Conservation (phyloP, 2,329 filamentous ascomycete genomes). For the Apiospora hydei region DNA sequence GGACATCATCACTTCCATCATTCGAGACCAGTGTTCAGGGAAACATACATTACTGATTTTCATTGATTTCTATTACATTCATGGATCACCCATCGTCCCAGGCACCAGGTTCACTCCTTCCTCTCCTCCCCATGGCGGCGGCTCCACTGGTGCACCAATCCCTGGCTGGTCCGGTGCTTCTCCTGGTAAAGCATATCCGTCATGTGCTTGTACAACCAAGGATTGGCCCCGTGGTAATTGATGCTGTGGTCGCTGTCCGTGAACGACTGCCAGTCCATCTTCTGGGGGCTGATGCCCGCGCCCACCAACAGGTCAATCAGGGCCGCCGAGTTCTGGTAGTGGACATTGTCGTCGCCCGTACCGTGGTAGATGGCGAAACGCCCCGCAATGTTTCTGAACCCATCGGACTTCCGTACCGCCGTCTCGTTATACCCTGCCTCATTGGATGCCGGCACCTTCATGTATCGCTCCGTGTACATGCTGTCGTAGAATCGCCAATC, state of each 20-base stretch:
- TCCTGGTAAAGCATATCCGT: slow-evolving; percentile 67
- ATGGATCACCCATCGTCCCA: background rate
- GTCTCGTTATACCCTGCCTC: slow-evolving; percentile 65
- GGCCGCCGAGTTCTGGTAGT: slow-evolving; percentile 71
- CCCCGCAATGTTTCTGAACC: slow-evolving; percentile 69
- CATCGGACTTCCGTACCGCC: slow-evolving; percentile 62
- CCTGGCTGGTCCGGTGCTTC: slow-evolving; percentile 47
- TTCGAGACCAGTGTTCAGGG: background rate
- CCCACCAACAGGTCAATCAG: slow-evolving; percentile 68
- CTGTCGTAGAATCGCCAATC: slow-evolving; percentile 77
- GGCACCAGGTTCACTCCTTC: background rate
- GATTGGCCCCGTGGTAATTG: slow-evolving; percentile 60
- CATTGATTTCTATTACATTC: background rate
- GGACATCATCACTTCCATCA: background rate
- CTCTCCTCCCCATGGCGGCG: slow-evolving; percentile 20
- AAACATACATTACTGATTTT: background rate
- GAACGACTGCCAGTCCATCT: slow-evolving; percentile 70
- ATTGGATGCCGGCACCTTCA: slow-evolving; percentile 68
- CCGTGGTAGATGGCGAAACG: slow-evolving; percentile 70
- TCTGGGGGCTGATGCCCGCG: slow-evolving; percentile 63
- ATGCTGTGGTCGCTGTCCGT: slow-evolving; percentile 72
- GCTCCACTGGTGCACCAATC: slow-evolving; percentile 39
- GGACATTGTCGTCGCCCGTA: slow-evolving; percentile 74
- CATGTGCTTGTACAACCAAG: slow-evolving; percentile 69
- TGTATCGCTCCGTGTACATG: slow-evolving; percentile 77